A percentile compares a stretch with the other conserved stretches of the same genome.
Evolutionary conservation across 345 rosid genomes (phyloP).

Genomic region (Eucalyptus polyanthemos): DNA sequence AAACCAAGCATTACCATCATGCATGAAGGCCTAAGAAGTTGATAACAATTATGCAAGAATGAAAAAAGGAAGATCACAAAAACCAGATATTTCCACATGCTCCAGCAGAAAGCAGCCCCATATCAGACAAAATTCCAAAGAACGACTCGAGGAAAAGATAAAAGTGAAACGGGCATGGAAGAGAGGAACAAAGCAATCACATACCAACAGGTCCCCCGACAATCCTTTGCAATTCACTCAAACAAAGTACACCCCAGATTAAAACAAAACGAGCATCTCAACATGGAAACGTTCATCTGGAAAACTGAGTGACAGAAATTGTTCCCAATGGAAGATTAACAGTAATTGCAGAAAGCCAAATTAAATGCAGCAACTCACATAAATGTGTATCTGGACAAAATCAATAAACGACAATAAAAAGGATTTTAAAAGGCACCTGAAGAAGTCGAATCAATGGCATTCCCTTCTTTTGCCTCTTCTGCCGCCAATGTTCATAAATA

Average conservation of each 20-base stretch:
- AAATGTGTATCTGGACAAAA: background rate
- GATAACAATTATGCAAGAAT: background rate
- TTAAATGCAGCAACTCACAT: background rate
- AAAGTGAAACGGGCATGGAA: background rate
- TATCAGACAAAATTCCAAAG: background rate
- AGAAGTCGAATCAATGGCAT: conserved; percentile 91
- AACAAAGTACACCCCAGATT: background rate
- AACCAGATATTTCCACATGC: background rate
- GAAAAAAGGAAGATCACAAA: background rate
- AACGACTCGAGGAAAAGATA: background rate
- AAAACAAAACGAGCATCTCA: background rate
- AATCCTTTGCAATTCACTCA: background rate
- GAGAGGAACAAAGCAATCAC: background rate
- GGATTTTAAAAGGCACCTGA: conserved; percentile 42
- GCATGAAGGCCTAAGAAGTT: no score
- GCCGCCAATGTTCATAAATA: conserved; percentile 63
- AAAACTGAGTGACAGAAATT: background rate
- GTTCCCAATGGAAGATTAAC: background rate
- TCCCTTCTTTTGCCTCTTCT: conserved; percentile 69
- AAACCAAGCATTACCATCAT: background rate
- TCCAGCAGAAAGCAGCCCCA: background rate
- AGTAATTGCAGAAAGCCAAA: background rate
- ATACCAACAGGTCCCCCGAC: background rate
- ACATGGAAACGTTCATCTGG: background rate
- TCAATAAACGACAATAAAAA: background rate